phyloP scores from a whole-genome alignment of 345 rosid genomes.

The Brassica juncea region DNA sequence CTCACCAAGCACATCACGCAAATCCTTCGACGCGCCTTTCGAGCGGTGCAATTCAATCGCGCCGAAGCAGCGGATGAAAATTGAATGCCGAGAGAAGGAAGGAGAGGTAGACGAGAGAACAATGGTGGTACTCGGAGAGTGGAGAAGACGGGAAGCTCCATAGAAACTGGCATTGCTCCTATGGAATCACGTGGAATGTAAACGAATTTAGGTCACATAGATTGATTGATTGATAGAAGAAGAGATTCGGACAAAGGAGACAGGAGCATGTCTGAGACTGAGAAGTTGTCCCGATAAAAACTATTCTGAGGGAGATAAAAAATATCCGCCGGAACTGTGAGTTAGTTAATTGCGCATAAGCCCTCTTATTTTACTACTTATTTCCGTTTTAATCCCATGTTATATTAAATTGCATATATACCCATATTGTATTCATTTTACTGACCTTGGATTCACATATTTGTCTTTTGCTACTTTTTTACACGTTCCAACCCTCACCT shows the following conservation, averaged over 20 bases:
- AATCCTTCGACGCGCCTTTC: constrained; percentile 38
- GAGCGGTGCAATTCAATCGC: constrained; percentile 17
- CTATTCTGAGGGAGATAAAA: not conserved
- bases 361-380: not conserved
- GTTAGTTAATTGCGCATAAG: not conserved
- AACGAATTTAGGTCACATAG: not conserved
- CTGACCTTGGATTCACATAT: too few species aligned
- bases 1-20: constrained; percentile 39
- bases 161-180: constrained; percentile 32
- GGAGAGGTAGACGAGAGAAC: constrained; percentile 26
- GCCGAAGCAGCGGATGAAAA: not conserved
- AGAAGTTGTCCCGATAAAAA: constrained; percentile 7
- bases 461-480: too few species aligned
- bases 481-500: not conserved
- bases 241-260: constrained; percentile 7
- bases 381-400: not conserved
- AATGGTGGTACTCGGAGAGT: constrained; percentile 32
- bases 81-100: constrained; percentile 19
- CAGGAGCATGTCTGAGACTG: constrained; percentile 20
- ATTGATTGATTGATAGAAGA: constrained; percentile 6
- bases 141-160: constrained; percentile 45
- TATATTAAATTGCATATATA: not conserved
- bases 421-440: not conserved
- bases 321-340: constrained; percentile 27
- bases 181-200: not conserved